Conservation (phyloP, 768 basidiomycete species). For the Leucocoprinus leucothites region DNA sequence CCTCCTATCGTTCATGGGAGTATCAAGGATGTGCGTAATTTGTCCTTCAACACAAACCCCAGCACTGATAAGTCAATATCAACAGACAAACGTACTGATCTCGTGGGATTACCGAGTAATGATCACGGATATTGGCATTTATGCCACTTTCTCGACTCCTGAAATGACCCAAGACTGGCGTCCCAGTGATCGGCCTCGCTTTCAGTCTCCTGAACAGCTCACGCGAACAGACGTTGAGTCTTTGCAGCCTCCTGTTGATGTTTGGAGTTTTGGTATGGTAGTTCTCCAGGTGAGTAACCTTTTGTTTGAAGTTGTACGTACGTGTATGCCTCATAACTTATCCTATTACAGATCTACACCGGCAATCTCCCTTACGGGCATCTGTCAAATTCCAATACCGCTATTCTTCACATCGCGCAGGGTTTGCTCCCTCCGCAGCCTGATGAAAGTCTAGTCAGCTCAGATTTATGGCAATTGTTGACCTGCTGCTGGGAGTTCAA, state of each 20-base stretch:
- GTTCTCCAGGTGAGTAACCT: conserved; percentile 2
- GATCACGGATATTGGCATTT: conserved; percentile 8
- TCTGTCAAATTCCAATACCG: background rate
- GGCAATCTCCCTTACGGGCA: background rate
- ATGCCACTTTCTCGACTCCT: background rate
- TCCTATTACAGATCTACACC: background rate
- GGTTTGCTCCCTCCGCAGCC: background rate
- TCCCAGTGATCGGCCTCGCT: background rate
- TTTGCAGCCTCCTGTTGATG: background rate
- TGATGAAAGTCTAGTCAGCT: background rate
- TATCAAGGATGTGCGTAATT: background rate
- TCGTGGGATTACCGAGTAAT: background rate
- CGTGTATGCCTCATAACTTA: background rate
- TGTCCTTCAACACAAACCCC: background rate
- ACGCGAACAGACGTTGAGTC: background rate
- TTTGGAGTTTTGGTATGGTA: conserved; percentile 13
- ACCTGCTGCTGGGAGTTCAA: background rate
- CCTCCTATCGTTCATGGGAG: conserved; percentile 11
- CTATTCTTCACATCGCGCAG: background rate
- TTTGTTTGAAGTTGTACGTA: background rate
- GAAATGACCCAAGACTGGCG: background rate
- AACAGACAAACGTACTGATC: conserved; percentile 9
- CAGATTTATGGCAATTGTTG: background rate
- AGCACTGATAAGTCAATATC: background rate
- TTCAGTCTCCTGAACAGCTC: conserved; percentile 5